phyloP scores from a whole-genome alignment of 139 green algal genomes.

The Picochlorum costavermella region DNA sequence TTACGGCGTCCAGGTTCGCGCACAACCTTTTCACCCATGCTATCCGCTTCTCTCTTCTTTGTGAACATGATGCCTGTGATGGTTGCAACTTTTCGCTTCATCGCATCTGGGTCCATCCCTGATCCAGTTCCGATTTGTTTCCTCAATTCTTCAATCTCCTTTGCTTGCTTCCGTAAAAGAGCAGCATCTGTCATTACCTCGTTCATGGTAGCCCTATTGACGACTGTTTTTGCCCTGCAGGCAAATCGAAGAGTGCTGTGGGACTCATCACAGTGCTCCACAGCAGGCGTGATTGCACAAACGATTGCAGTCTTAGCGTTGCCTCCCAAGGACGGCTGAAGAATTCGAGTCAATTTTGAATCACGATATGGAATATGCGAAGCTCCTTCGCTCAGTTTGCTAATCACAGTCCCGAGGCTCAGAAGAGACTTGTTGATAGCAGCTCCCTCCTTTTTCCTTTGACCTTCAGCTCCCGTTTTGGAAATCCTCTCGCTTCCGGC shows the following conservation, averaged over 20 bases:
- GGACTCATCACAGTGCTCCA: constrained; percentile 62
- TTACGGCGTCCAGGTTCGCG: no score
- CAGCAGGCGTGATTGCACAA: constrained; percentile 45
- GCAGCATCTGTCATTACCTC: constrained; percentile 47
- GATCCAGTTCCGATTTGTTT: constrained; percentile 41
- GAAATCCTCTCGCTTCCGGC: constrained; percentile 88
- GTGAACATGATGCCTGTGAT: no score
- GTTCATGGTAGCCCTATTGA: constrained; percentile 74
- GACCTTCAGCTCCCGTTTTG: constrained; percentile 60
- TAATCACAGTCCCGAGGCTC: constrained; percentile 59
- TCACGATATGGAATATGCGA: constrained; percentile 65
- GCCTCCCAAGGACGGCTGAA: constrained; percentile 52
- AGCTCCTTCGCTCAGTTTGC: constrained; percentile 49
- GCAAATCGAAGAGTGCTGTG: constrained; percentile 72
- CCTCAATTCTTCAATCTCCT: constrained; percentile 57
- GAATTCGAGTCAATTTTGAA: constrained; percentile 72
- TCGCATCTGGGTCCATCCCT: constrained; percentile 50
- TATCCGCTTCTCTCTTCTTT: no score
- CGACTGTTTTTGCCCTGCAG: constrained; percentile 75
- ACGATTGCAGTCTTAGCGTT: constrained; percentile 51
- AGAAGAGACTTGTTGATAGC: constrained; percentile 69
- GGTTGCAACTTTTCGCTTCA: no score
- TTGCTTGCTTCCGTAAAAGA: constrained; percentile 68
- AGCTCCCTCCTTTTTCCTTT: constrained; percentile 54
- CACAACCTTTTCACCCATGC: no score